phyloP scores from a whole-genome alignment of 2,329 filamentous ascomycete genomes.

The Aspergillus melleus region DNA sequence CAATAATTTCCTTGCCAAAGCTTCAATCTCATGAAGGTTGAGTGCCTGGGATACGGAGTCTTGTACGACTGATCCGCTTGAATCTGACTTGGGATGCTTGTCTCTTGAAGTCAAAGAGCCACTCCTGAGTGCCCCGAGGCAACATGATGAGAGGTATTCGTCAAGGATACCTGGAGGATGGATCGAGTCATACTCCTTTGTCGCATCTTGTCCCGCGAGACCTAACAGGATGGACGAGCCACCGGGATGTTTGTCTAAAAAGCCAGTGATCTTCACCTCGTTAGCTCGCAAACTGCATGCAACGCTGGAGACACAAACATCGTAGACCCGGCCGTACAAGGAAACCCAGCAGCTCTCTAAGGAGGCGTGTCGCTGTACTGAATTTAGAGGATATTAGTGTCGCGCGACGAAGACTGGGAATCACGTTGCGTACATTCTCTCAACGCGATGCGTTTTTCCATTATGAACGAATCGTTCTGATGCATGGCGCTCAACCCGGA shows the following conservation, averaged over 20 bases:
- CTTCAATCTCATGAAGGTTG: constrained; percentile 85
- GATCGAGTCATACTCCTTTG: constrained; percentile 87
- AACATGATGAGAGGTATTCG: constrained; percentile 70
- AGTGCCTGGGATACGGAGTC: constrained; percentile 53
- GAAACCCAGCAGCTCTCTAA: too few relatives aligned
- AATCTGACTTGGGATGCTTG: not conserved
- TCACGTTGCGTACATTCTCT: too few relatives aligned
- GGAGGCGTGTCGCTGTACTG: too few relatives aligned
- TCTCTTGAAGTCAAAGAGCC: not conserved
- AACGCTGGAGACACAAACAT: too few relatives aligned
- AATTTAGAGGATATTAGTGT: too few relatives aligned
- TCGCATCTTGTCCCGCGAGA: constrained; percentile 82
- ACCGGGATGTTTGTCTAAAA: constrained; percentile 79
- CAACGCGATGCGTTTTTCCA: too few relatives aligned
- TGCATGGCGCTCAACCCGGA: too few relatives aligned
- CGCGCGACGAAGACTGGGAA: too few relatives aligned
- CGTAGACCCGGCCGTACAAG: too few relatives aligned
- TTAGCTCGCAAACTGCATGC: too few relatives aligned
- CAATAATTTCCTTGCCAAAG: constrained; percentile 72
- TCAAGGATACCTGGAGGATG: constrained; percentile 85
- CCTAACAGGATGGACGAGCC: constrained; percentile 81
- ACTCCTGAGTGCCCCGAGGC: constrained; percentile 64
- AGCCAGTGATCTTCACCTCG: constrained; percentile 59
- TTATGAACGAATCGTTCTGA: too few relatives aligned
- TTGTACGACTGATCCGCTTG: not conserved